These are phyloP conservation scores for Antitrichia curtipendula DNA, from an alignment of 225 moss, liverwort and hornwort species.

Conservation along the genomic window DNA sequence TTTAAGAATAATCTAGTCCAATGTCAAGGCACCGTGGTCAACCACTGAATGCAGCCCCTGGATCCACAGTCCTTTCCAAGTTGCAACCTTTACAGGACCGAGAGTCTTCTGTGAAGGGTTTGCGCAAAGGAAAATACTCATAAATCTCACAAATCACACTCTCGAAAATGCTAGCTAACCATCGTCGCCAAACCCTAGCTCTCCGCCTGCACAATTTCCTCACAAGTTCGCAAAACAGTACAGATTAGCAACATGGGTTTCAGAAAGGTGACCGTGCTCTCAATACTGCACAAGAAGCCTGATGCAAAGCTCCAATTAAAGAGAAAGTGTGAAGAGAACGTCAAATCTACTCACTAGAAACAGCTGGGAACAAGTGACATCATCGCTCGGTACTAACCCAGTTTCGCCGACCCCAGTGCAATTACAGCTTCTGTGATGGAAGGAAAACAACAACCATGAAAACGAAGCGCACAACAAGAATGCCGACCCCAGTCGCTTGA, in stretches of 20 bases:
- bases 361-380: not conserved
- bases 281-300: not conserved
- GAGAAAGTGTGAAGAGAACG: not conserved
- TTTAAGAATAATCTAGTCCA: not conserved
- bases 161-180: not conserved
- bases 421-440: not conserved
- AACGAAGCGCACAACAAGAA: not conserved
- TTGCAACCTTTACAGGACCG: not conserved
- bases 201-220: not conserved
- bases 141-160: not conserved
- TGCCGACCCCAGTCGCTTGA: not conserved
- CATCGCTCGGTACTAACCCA: not conserved
- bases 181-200: not conserved
- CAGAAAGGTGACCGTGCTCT: not conserved
- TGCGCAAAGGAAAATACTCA: not conserved
- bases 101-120: not conserved
- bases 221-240: not conserved
- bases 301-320: not conserved
- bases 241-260: not conserved
- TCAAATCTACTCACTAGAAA: not conserved
- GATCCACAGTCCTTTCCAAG: not conserved
- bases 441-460: not conserved
- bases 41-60: not conserved
- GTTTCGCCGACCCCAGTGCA: not conserved
- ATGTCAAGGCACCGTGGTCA: not conserved